phyloP scores from a whole-genome alignment of 495 filamentous ascomycete species.

The Penicillium macrosclerotiorum region DNA sequence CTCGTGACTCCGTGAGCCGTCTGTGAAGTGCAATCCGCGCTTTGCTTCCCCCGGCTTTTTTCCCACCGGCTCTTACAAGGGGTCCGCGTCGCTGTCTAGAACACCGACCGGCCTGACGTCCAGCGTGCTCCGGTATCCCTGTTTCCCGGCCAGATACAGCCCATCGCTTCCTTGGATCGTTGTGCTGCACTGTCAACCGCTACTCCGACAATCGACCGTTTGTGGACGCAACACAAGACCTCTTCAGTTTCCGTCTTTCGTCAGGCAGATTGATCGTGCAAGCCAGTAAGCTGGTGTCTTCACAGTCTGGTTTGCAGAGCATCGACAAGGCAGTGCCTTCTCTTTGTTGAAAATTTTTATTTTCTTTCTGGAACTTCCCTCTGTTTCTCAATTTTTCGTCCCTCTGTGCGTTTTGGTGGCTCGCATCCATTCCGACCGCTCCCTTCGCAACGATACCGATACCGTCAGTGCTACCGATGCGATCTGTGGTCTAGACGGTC shows the following conservation, averaged over 20 bases:
- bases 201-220: constrained; percentile 1
- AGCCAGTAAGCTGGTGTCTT: constrained; percentile 2
- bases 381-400: neutral
- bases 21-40: constrained; percentile 4
- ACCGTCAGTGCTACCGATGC: constrained; percentile 24
- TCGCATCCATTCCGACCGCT: constrained; percentile 6
- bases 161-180: neutral
- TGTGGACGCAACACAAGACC: neutral
- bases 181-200: neutral
- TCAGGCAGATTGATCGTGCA: constrained; percentile 5
- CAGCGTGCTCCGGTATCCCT: neutral
- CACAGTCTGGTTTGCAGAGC: constrained; percentile 2
- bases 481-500: constrained; percentile 29
- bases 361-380: neutral
- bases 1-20: neutral
- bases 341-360: constrained; percentile 9
- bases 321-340: constrained; percentile 21
- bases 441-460: neutral
- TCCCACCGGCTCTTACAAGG: neutral
- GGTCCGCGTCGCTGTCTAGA: constrained; percentile 4
- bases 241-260: neutral
- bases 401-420: constrained; percentile 7
- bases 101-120: neutral
- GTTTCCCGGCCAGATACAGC: constrained; percentile 11
- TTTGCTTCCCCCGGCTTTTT: neutral